Conservation (phyloP, 768 basidiomycete species). For the Phanerodontia chrysosporium region DNA sequence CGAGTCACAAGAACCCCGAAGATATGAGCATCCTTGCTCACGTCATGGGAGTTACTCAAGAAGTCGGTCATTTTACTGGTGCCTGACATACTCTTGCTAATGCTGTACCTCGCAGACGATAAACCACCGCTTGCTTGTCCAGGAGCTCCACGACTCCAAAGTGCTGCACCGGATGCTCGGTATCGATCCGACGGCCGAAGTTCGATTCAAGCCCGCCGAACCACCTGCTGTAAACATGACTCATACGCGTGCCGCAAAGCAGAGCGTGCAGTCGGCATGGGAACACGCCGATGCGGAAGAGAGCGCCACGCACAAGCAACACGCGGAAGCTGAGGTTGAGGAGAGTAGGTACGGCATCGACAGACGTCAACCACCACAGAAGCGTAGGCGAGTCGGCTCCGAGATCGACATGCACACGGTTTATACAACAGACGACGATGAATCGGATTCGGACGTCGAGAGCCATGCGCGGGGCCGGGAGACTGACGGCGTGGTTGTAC, state of each 20-base stretch:
- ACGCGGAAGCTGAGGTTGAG: slow-evolving; percentile 39
- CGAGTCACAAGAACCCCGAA: slow-evolving; percentile 42
- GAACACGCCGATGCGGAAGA: slow-evolving; percentile 23
- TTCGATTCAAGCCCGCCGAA: neutral
- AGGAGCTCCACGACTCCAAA: slow-evolving; percentile 61
- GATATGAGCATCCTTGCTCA: slow-evolving; percentile 77
- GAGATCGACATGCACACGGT: slow-evolving; percentile 36
- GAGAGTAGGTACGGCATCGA: slow-evolving; percentile 41
- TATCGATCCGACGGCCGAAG: slow-evolving; percentile 24
- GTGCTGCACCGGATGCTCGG: slow-evolving; percentile 58
- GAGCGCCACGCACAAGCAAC: slow-evolving; percentile 4
- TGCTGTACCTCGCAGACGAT: slow-evolving; percentile 47
- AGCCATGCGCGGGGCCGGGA: slow-evolving; percentile 9
- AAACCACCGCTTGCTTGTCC: slow-evolving; percentile 64
- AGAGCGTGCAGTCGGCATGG: slow-evolving; percentile 34
- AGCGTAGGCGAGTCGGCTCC: slow-evolving; percentile 41
- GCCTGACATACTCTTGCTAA: neutral
- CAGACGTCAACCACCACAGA: slow-evolving; percentile 39
- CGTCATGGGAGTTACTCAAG: slow-evolving; percentile 79
- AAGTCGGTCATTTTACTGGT: slow-evolving; percentile 45
- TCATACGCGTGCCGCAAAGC: slow-evolving; percentile 14
- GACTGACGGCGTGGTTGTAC: slow-evolving; percentile 10
- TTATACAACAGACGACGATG: slow-evolving; percentile 49
- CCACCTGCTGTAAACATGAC: slow-evolving; percentile 5
- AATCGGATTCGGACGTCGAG: slow-evolving; percentile 24